These are phyloP conservation scores for Zanthoxylum bungeanum DNA, from an alignment of 345 rosid genomes.

Conservation along the genomic window DNA sequence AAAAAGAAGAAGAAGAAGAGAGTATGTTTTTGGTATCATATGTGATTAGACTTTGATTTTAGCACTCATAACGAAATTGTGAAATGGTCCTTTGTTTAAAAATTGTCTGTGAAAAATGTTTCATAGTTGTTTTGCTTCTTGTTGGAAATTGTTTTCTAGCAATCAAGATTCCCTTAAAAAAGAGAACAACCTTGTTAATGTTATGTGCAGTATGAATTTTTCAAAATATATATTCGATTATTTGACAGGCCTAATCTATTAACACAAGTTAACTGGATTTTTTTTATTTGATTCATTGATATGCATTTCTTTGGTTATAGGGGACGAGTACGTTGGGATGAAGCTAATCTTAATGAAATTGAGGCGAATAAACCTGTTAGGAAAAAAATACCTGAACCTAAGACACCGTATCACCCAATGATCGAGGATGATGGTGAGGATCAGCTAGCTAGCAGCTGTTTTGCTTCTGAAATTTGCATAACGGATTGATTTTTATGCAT, in stretches of 20 bases:
- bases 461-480: background rate
- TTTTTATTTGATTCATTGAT: background rate
- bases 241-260: background rate
- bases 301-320: background rate
- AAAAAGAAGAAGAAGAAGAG: background rate
- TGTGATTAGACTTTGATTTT: background rate
- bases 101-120: background rate
- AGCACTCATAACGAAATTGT: background rate
- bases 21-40: background rate
- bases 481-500: background rate
- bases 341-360: conserved; percentile 6
- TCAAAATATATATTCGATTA: background rate
- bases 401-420: conserved; percentile 7
- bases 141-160: background rate
- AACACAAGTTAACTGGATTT: background rate
- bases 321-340: conserved; percentile 2
- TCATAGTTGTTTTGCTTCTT: background rate
- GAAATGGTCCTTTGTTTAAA: background rate
- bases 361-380: conserved; percentile 4
- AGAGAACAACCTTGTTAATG: background rate
- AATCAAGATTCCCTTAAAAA: background rate
- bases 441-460: background rate
- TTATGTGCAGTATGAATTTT: background rate
- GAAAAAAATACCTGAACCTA: conserved; percentile 4
- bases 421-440: conserved; percentile 1